Evolutionary conservation across 768 basidiomycete species (phyloP), one percentile per base, ranked within the genome.

Genomic region (Kwoniella bestiolae): DNA sequence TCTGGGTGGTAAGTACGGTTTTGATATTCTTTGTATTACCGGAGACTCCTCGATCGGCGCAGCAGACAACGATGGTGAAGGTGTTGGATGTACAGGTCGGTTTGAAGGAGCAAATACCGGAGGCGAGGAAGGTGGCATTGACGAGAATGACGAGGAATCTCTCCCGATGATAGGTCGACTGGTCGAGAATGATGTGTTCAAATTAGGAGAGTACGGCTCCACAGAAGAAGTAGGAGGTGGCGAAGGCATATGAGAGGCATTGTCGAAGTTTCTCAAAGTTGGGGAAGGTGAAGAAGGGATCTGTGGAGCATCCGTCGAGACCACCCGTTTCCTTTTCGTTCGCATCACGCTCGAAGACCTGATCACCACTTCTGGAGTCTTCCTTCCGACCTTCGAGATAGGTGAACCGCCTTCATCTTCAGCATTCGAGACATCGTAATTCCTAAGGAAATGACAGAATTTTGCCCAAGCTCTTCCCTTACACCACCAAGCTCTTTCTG

Each of bases 51-150:
- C 47, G 28, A 25, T 16, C 7, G 52, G 16, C n/a, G 65, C 25
- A 12, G 51, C 51, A 16, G 65, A 66, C 26, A 60, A 38, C 8
- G 58, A 65, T 44, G 57, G 63, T 23, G 59, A 70, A 25, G 64
- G 66, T 38, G 61, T 68, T 44, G 64, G 70, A 18, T 62, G 64
- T 12, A 51, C 38, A 38, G 64, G 46, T 21, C 47, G 26, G 35
- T 9, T 51, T 16, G 64, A 32, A 16, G 49, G 18, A 21, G 58
- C 23, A 18, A 28, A 50, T 41, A 49, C 23, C 2, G 58, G 63
- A n/a, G 68, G 64, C 3, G 68, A 69, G 0, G 68, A 69, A 8
- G 60, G 59, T 11, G 68, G 63, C 34, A 69, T 44, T 3, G 68
- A 69, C n/a, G n/a, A n/a, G 25, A 18, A 46, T 2, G 56, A 47